Evolutionary conservation across 2,329 filamentous ascomycete species (phyloP), one percentile per base, ranked within the genome.

Genomic region (Fusarium torulosum): DNA sequence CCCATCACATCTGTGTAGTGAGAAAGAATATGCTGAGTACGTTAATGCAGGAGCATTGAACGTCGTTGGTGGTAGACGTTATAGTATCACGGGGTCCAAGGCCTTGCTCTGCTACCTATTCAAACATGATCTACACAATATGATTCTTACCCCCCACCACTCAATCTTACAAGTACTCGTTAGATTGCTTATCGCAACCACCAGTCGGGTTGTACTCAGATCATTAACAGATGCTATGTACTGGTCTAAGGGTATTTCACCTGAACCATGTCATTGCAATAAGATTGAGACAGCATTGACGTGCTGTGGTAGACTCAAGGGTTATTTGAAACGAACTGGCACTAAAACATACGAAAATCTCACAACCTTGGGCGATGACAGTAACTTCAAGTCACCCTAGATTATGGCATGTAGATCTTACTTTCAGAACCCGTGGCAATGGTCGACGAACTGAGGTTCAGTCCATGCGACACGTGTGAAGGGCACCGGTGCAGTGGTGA

Each of bases 401-500:
- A 47, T 53, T 49, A 17, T 38, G 33, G 40, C 40, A 19, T 53
- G 66, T 59, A 63, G 66, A 69, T 69, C 66, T 66, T 69, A 52
- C 62, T 69, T 49, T 37, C n/a, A 49, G 43, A 52, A 67, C 52
- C 66, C 66, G 47, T 35, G 53, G 57, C 50, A 53, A 47, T 67
- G 66, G 52, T 63, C 51, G 20, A 62, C 42, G 53, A 42, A 57
- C 25, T 65, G 42, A 50, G n/a, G 51, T 47, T 69, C 53, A 67
- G 29, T 63, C 66, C 63, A 70, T 59, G 57, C 38, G 46, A 67
- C 66, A 69, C 66, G 62, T 67, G 66, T 49, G 51, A 37, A 49
- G 33, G 38, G 49, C 23, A 59, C 53, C 43, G 47, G 54, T 42
- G 44, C 43, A 43, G 47, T 15, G 66, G 45, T 67, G 67, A 69